Conservation (phyloP, 768 basidiomycete genomes). For the Rhodotorula paludigena region DNA sequence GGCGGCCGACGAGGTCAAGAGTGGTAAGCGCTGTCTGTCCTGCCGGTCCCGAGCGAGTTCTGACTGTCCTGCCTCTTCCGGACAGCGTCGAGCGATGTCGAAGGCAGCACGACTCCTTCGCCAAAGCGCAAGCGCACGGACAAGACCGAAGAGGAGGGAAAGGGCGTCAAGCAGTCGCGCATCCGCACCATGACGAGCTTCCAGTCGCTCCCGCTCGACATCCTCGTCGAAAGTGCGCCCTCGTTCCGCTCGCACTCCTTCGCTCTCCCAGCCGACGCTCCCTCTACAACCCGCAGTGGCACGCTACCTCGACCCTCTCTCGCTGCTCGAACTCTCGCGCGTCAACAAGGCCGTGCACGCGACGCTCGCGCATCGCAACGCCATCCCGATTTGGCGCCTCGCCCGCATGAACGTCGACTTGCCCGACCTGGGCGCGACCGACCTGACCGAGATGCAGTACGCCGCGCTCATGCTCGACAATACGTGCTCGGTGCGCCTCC, state of each 20-base stretch:
- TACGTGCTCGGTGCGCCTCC: neutral
- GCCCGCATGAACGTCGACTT: neutral
- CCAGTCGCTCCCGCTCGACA: neutral
- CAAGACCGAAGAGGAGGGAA: too few species aligned
- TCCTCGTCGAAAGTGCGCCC: neutral
- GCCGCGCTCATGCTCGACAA: neutral
- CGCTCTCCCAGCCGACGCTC: neutral
- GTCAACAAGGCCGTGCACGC: neutral
- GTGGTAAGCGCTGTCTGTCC: too few species aligned
- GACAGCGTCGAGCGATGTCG: too few species aligned
- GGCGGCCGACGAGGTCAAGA: too few species aligned
- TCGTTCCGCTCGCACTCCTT: neutral
- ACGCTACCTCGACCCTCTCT: conserved; percentile 12
- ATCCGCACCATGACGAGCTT: too few species aligned
- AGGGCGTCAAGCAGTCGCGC: too few species aligned
- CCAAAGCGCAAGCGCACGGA: neutral
- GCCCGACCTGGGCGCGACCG: neutral
- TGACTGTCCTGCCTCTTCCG: too few species aligned
- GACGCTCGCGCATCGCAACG: neutral
- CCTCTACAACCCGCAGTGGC: neutral
- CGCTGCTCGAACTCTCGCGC: conserved; percentile 9
- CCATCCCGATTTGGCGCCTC: neutral
- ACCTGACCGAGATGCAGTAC: conserved; percentile 3
- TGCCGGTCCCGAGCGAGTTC: too few species aligned
- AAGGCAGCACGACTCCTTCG: too few species aligned